These are phyloP conservation scores for Tolypocladium inflatum DNA, from an alignment of 2,329 filamentous ascomycete species.

Conservation along the genomic window DNA sequence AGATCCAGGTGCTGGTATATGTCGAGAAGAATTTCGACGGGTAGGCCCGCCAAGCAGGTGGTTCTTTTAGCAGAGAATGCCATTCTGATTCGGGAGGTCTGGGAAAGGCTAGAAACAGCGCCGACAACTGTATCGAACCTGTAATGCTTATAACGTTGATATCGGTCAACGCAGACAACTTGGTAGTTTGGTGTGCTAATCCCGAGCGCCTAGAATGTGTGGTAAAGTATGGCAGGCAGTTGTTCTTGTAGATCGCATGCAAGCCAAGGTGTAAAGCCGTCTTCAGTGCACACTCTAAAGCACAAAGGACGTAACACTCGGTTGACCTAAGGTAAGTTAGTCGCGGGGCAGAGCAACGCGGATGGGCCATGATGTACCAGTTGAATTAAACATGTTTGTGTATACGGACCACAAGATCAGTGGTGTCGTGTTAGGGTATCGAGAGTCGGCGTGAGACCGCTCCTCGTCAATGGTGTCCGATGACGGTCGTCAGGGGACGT, in stretches of 20 bases:
- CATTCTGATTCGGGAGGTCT: constrained; percentile 8
- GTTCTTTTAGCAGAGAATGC: constrained; percentile 4
- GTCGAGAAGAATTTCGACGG: constrained; percentile 38
- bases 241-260: too few species aligned
- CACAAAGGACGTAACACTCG: background rate
- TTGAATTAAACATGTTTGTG: background rate
- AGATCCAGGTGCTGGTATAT: constrained; percentile 37
- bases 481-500: background rate
- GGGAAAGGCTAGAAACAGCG: background rate
- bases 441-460: background rate
- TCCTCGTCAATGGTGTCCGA: background rate
- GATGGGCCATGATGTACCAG: background rate
- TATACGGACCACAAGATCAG: background rate
- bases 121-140: background rate
- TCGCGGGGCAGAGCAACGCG: background rate
- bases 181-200: background rate
- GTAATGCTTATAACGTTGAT: background rate
- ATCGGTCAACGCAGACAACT: background rate
- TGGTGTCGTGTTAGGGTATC: background rate
- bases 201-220: background rate
- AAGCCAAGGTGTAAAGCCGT: background rate
- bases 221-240: background rate
- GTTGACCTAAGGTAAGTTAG: background rate
- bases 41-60: constrained; percentile 20
- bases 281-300: background rate